Conservation (phyloP, 2,329 filamentous ascomycete genomes). For the Arthrobotrys megalospora region DNA sequence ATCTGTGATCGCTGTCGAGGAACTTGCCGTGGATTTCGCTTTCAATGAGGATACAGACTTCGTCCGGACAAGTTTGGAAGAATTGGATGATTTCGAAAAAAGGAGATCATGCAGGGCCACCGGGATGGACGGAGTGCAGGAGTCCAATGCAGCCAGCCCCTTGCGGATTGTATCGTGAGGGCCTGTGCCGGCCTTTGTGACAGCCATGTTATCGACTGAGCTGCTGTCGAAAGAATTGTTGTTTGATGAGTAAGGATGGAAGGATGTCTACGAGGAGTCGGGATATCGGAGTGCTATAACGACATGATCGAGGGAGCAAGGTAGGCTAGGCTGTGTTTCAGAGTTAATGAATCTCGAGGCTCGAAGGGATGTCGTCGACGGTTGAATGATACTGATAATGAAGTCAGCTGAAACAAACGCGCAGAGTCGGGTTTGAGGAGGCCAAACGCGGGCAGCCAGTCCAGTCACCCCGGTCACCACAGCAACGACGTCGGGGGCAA, state of each 20-base stretch:
- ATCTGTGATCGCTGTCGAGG: slow-evolving; percentile 44
- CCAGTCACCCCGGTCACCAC: slow-evolving; percentile 41
- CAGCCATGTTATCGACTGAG: slow-evolving; percentile 34
- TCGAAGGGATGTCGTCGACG: slow-evolving; percentile 13
- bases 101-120: slow-evolving; percentile 52
- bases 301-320: slow-evolving; percentile 26
- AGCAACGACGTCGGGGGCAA: slow-evolving; percentile 54
- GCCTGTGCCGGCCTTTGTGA: slow-evolving; percentile 46
- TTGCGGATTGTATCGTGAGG: slow-evolving; percentile 54
- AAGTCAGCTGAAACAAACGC: slow-evolving; percentile 49
- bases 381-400: background rate
- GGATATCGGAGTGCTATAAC: slow-evolving; percentile 28
- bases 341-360: background rate
- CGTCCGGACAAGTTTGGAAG: slow-evolving; percentile 43
- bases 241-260: slow-evolving; percentile 17
- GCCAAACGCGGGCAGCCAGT: slow-evolving; percentile 34
- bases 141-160: slow-evolving; percentile 49
- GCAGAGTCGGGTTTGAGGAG: slow-evolving; percentile 33
- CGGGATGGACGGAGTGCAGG: slow-evolving; percentile 41
- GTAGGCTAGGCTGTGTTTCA: slow-evolving; percentile 18
- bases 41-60: slow-evolving; percentile 47
- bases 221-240: slow-evolving; percentile 1
- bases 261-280: slow-evolving; percentile 3
- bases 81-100: slow-evolving; percentile 24
- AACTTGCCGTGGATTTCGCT: slow-evolving; percentile 21